A percentile compares a stretch with the other conserved stretches of the same genome.
These are phyloP conservation scores for Thielaviopsis populi DNA, from an alignment of 2,329 filamentous ascomycete species.

Conservation along the genomic window DNA sequence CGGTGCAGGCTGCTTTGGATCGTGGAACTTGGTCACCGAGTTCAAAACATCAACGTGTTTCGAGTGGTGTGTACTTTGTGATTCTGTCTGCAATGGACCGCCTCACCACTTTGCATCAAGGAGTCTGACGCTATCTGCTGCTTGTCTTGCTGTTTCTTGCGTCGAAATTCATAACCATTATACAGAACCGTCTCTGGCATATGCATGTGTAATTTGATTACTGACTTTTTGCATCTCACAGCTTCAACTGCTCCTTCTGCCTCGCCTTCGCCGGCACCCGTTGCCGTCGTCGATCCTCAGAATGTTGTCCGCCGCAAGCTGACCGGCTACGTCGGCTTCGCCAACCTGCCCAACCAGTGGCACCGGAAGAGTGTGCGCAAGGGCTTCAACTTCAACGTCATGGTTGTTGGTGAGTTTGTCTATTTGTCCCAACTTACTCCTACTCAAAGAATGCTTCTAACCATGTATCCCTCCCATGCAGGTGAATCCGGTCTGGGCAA, in stretches of 20 bases:
- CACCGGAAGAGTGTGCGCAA: slow-evolving; percentile 99
- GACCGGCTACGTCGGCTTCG: slow-evolving; percentile 96
- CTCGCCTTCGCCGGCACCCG: slow-evolving; percentile 21
- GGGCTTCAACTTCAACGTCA: slow-evolving; percentile 99
- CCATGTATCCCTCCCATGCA: slow-evolving; percentile 28
- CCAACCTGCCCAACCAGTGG: slow-evolving; percentile 98
- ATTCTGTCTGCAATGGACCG: background rate
- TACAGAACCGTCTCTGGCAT: background rate
- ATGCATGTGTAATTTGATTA: background rate
- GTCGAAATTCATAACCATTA: background rate
- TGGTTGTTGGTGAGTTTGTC: slow-evolving; percentile 83
- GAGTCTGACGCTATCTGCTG: slow-evolving; percentile 1
- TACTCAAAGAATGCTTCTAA: background rate
- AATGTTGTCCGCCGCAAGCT: slow-evolving; percentile 98
- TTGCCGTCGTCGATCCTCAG: slow-evolving; percentile 49
- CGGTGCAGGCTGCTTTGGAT: background rate
- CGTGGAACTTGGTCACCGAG: slow-evolving; percentile 8
- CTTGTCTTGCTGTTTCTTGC: background rate
- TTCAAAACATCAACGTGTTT: slow-evolving; percentile 3
- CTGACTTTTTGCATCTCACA: slow-evolving; percentile 10
- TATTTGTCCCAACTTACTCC: background rate
- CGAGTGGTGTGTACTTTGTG: slow-evolving; percentile 4
- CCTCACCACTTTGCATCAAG: slow-evolving; percentile 4
- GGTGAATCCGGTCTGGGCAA: slow-evolving; percentile 99
- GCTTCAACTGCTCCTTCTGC: slow-evolving; percentile 2